A percentile compares a stretch with the other conserved stretches of the same genome.
Evolutionary conservation across 305 asterid species (phyloP).

Genomic region (Andrographis paniculata): DNA sequence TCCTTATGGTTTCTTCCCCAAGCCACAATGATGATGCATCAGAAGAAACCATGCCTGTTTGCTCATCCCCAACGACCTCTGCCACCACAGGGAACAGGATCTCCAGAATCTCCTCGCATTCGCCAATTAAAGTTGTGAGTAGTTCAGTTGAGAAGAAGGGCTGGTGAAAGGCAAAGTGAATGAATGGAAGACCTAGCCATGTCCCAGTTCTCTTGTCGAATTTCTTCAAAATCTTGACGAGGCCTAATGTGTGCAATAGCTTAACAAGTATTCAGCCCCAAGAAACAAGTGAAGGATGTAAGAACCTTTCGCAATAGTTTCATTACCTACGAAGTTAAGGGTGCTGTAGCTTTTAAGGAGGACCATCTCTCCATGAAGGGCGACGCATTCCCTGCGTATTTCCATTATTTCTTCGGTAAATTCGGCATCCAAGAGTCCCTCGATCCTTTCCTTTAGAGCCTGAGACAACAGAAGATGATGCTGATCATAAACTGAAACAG

Average conservation of each 20-base stretch:
- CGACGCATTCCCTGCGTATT: conserved; percentile 67
- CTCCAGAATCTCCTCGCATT: conserved; percentile 79
- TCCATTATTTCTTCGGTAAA: conserved; percentile 56
- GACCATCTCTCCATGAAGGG: conserved; percentile 89
- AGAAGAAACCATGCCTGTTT: conserved; percentile 9
- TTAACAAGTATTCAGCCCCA: too few relatives aligned
- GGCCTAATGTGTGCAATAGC: conserved; percentile 51
- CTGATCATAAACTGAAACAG: too few relatives aligned
- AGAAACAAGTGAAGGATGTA: too few relatives aligned
- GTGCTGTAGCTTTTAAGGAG: conserved; percentile 86
- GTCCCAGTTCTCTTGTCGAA: conserved; percentile 83
- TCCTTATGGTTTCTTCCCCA: conserved; percentile 50
- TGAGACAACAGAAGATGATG: conserved; percentile 23
- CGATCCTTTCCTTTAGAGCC: conserved; percentile 71
- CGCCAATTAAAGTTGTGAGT: conserved; percentile 52
- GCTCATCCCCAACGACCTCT: conserved; percentile 6
- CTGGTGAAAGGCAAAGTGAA: conserved; percentile 50
- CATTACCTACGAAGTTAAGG: conserved; percentile 77
- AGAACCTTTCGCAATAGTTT: background rate
- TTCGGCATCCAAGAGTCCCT: conserved; percentile 46
- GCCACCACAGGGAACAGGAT: conserved; percentile 60
- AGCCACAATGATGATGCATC: conserved; percentile 25
- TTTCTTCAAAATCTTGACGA: conserved; percentile 80
- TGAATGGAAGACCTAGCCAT: conserved; percentile 57
- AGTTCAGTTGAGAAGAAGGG: conserved; percentile 81